Conservation (phyloP, 805 yeast species). For the Kockiozyma suomiensis region DNA sequence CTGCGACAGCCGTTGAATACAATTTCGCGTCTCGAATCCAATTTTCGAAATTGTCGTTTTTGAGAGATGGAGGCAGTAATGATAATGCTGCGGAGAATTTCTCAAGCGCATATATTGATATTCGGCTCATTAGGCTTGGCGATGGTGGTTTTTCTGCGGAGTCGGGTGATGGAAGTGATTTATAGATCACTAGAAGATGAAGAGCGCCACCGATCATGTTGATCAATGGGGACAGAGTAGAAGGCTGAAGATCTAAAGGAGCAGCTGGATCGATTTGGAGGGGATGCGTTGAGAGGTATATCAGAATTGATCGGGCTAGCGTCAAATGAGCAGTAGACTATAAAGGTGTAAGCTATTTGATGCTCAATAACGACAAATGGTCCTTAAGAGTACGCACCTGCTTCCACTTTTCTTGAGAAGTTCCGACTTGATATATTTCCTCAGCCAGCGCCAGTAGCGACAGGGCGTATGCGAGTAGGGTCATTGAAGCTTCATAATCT, state of each 20-base stretch:
- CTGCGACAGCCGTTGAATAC: constrained; percentile 38
- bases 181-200: constrained; percentile 39
- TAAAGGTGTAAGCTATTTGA: neutral
- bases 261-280: constrained; percentile 16
- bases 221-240: constrained; percentile 35
- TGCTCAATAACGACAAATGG: neutral
- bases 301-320: constrained; percentile 36
- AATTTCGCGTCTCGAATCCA: constrained; percentile 39
- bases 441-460: constrained; percentile 27
- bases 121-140: constrained; percentile 39
- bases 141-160: constrained; percentile 30
- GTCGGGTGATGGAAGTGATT: constrained; percentile 30
- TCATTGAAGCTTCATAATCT: constrained; percentile 29
- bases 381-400: constrained; percentile 14
- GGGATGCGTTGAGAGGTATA: constrained; percentile 34
- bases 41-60: constrained; percentile 10
- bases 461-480: constrained; percentile 27
- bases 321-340: constrained; percentile 38
- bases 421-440: constrained; percentile 17
- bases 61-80: constrained; percentile 32
- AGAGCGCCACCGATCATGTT: constrained; percentile 38
- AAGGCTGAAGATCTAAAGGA: constrained; percentile 35
- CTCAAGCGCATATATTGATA: constrained; percentile 41
- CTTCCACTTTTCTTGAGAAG: constrained; percentile 30
- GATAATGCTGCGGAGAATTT: constrained; percentile 39